Evolutionary conservation across 2,329 filamentous ascomycete genomes (phyloP), one percentile per base, ranked within the genome.

Genomic region (Clarireedia hainanense): DNA sequence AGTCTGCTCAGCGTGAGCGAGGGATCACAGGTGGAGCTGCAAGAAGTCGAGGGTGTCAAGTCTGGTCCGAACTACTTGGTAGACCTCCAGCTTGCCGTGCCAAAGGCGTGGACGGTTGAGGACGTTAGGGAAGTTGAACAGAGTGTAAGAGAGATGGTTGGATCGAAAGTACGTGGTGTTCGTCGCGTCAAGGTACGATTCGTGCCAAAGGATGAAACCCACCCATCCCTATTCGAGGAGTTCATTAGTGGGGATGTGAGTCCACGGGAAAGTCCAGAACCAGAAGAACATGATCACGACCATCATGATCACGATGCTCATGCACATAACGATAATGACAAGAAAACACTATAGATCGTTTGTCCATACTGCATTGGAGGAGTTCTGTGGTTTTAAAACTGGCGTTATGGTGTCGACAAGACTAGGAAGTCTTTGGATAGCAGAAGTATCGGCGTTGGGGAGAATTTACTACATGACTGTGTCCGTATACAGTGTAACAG

Each of bases 11-110:
- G 75, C 5, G 66, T 86, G 20, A 70, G 71, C 51, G 74, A 79
- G 50, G 75, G 80, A 49, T 74, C 80, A 48, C 73, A 84, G 54
- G 78, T 91, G 7, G 83, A 89, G 66, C 74, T 96, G 47, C 81
- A 86, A 46, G 86, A 89, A 46, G 80, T 97, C 3, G 88, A 90
- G 61, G 94, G 94, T 54, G 80, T 96, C 72, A 99, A 99, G 74
- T 94, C 90, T 3, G 94, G 94, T 30, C 94, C 96, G 71, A 99
- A 96, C 74, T 96, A 95, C 69, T 77, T 97, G 30, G 85, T 97
- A 64, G 94, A 97, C 64, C 71, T 99, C 6, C 91, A 96, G 70
- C 73, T 97, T 59, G 87, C 83, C 2, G 88, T 95, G 15, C 90
- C 92, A 0, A 80, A 78, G 23, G 74, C 76, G 36, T 95, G 88